These are phyloP conservation scores for Auriscalpium microsporum DNA, from an alignment of 768 basidiomycete genomes.

Conservation along the genomic window DNA sequence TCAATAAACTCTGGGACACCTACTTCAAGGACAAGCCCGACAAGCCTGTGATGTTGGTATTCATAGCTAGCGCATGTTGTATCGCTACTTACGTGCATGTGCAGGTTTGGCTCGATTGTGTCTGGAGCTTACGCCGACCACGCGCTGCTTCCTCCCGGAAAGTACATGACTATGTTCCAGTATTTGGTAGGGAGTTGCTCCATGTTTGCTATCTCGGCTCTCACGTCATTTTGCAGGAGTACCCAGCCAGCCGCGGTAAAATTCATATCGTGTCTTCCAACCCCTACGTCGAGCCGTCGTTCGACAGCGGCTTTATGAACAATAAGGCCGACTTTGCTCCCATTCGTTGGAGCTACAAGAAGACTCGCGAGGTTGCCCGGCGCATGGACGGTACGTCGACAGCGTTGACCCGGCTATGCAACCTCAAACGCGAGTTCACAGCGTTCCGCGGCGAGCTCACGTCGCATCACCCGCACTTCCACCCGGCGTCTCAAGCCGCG, in stretches of 20 bases:
- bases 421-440: constrained; percentile 15
- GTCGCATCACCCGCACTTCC: constrained; percentile 69
- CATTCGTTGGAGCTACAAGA: constrained; percentile 73
- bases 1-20: constrained; percentile 55
- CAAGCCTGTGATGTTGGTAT: constrained; percentile 58
- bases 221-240: constrained; percentile 35
- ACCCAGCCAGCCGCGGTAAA: constrained; percentile 67
- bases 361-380: constrained; percentile 61
- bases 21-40: constrained; percentile 79
- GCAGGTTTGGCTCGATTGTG: constrained; percentile 57
- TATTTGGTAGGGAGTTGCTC: constrained; percentile 36
- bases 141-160: constrained; percentile 59
- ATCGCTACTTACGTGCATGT: constrained; percentile 2
- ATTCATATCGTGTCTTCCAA: constrained; percentile 54
- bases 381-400: constrained; percentile 52
- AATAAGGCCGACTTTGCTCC: constrained; percentile 71
- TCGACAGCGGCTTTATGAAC: constrained; percentile 76
- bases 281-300: constrained; percentile 56
- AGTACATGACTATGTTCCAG: constrained; percentile 70
- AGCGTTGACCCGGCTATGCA: neutral
- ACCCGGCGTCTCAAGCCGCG: constrained; percentile 57
- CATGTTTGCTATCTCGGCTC: neutral
- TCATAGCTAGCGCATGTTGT: neutral
- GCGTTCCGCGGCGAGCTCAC: constrained; percentile 67
- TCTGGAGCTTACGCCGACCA: constrained; percentile 68